These are phyloP conservation scores for Rhizomucor pusillus DNA, from an alignment of 371 early-diverging fungal species.

Conservation along the genomic window DNA sequence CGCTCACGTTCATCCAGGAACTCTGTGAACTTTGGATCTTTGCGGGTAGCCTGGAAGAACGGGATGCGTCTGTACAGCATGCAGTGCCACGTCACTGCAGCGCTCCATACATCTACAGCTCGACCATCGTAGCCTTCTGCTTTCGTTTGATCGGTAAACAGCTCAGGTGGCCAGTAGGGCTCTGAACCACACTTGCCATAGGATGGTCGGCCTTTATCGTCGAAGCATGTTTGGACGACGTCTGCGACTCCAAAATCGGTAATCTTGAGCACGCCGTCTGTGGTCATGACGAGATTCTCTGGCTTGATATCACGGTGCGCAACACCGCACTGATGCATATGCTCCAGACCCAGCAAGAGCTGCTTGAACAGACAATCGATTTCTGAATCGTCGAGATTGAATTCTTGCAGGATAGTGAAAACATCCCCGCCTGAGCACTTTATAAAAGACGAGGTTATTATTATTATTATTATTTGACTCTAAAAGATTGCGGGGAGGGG, in stretches of 20 bases:
- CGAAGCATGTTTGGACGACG: conserved; percentile 37
- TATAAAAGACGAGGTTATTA: not conserved
- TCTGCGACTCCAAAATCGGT: conserved; percentile 74
- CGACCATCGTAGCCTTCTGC: conserved; percentile 22
- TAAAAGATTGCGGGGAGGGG: not conserved
- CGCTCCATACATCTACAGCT: conserved; percentile 32
- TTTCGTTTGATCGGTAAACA: conserved; percentile 6
- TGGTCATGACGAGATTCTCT: conserved; percentile 60
- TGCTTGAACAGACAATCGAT: conserved; percentile 52
- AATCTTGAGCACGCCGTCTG: conserved; percentile 56
- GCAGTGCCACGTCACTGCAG: conserved; percentile 34
- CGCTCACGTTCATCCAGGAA: conserved; percentile 36
- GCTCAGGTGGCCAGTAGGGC: conserved; percentile 34
- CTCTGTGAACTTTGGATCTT: conserved; percentile 67
- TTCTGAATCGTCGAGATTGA: conserved; percentile 21
- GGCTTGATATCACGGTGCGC: conserved; percentile 82
- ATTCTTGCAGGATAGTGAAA: conserved; percentile 25
- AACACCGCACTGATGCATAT: conserved; percentile 69
- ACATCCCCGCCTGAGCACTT: conserved; percentile 44
- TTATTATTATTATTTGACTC: not conserved
- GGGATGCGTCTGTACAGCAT: conserved; percentile 34
- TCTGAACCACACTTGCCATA: conserved; percentile 29
- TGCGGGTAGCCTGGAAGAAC: conserved; percentile 44
- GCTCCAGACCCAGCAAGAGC: conserved; percentile 65
- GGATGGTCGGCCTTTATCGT: conserved; percentile 11